Conservation (phyloP, 2,329 filamentous ascomycete species). For the Dendrostoma leiphaemia region DNA sequence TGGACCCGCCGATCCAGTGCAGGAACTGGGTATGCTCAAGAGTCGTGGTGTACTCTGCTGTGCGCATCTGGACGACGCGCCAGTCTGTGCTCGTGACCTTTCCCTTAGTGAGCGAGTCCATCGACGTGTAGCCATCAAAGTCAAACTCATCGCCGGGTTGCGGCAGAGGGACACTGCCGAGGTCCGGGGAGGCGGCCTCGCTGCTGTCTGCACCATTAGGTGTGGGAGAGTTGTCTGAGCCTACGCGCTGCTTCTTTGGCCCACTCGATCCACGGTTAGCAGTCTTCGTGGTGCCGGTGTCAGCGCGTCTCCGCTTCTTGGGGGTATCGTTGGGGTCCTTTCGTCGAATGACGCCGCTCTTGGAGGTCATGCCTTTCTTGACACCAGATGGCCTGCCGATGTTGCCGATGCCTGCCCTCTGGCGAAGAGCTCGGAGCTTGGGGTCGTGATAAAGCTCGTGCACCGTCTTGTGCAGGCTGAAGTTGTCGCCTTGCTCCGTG, state of each 20-base stretch:
- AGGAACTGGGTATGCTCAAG: conserved; percentile 53
- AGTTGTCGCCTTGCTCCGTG: conserved; percentile 40
- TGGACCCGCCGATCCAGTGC: conserved; percentile 44
- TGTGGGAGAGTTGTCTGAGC: not conserved
- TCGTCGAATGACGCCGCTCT: conserved; percentile 26
- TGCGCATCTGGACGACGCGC: conserved; percentile 52
- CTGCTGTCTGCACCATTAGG: not conserved
- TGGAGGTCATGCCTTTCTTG: conserved; percentile 26
- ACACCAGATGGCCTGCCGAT: conserved; percentile 55
- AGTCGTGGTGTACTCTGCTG: conserved; percentile 43
- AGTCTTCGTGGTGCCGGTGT: conserved; percentile 10
- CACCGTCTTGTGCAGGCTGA: conserved; percentile 49
- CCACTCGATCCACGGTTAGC: conserved; percentile 18
- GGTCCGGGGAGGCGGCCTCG: not conserved
- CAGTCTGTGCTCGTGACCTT: conserved; percentile 46
- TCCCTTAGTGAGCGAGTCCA: conserved; percentile 48
- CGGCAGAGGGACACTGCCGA: not conserved
- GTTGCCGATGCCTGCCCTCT: conserved; percentile 54
- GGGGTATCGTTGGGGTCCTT: conserved; percentile 25
- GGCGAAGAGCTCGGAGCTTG: conserved; percentile 47
- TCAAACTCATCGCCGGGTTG: conserved; percentile 34
- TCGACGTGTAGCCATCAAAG: conserved; percentile 47
- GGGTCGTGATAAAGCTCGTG: conserved; percentile 56
- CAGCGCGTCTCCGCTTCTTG: conserved; percentile 19
- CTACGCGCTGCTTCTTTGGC: conserved; percentile 9